A percentile compares a stretch with the other conserved stretches of the same genome.
These are phyloP conservation scores for Tylopilus subfusipes DNA, from an alignment of 768 basidiomycete genomes.

Conservation along the genomic window DNA sequence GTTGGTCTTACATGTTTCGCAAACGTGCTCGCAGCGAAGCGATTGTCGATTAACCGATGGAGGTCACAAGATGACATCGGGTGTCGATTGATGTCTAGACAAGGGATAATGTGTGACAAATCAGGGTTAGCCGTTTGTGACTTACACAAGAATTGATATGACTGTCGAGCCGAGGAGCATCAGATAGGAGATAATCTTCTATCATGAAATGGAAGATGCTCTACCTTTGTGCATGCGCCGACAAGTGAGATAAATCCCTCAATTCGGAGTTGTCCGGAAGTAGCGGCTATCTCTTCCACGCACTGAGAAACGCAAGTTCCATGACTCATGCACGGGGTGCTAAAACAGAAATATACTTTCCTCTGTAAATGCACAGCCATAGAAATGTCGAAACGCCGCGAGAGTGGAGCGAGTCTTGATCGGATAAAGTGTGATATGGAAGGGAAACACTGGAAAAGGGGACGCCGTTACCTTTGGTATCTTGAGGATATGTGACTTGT, in stretches of 20 bases:
- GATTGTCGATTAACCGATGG: constrained; percentile 61
- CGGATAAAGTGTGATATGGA: constrained; percentile 19
- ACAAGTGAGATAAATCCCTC: constrained; percentile 84
- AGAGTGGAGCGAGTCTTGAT: constrained; percentile 62
- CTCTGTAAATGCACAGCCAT: constrained; percentile 68
- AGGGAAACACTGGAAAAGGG: constrained; percentile 11
- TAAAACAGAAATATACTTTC: constrained; percentile 38
- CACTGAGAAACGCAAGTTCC: constrained; percentile 43
- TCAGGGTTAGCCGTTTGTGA: constrained; percentile 4
- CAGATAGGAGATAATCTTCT: constrained; percentile 17
- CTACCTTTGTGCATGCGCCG: constrained; percentile 70
- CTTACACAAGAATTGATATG: constrained; percentile 87
- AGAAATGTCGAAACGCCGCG: constrained; percentile 67
- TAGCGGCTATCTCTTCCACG: constrained; percentile 58
- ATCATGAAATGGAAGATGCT: constrained; percentile 15
- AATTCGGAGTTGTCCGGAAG: constrained; percentile 49
- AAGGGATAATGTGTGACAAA: not conserved
- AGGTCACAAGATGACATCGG: constrained; percentile 63
- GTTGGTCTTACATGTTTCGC: constrained; percentile 56
- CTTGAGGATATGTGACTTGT: constrained; percentile 48
- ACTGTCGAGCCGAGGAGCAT: constrained; percentile 40
- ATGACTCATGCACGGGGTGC: constrained; percentile 5
- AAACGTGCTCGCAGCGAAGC: constrained; percentile 69
- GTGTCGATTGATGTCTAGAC: constrained; percentile 75
- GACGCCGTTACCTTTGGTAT: constrained; percentile 59